Base-by-base conservation (phyloP, 228 moss, liverwort and hornwort genomes). In the Sphagnum magellanicum region DNA sequence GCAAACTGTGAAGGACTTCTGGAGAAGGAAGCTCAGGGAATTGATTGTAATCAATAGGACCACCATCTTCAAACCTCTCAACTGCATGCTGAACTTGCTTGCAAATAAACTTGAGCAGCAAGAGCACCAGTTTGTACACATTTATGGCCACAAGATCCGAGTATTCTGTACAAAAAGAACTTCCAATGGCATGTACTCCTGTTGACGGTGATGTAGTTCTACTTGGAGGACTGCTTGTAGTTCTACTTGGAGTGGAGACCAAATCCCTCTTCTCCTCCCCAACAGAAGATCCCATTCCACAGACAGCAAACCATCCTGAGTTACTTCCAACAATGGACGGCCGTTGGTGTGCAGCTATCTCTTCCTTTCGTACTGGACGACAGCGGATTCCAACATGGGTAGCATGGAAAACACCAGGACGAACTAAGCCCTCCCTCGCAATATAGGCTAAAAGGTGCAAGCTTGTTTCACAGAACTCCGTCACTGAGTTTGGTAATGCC, bases 11-110 rank as follows among this genome's bases (percentile, higher is more conserved):
- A 16, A 98, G 88, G 72, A 98, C 86, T 70, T 93, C 97, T 4
- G 91, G 97, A 59, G 97, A 91, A 72, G 97, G 97, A 79, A 98
- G 88, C 79, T 85, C 90, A 51, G 97, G 91, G 63, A 91, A 87
- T 16, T 90, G 74, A 64, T 77, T 73, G 66, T 83, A 93, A 74
- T 98, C 89, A 52, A 74, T 74, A 51, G 82, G 75, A 50, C 84
- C 88, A 64, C 88, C 90, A 67, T 86, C 84, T 69, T 90, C 90
- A 58, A 91, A 83, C 66, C 91, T 85, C 67, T 83, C 74, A 61
- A 88, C 90, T 64, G 93, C 93, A 71, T 83, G 83, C 60, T 89
- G 88, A 53, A 88, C 90, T 80, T 89, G 89, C 77, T 93, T 90
- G 77, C 91, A 91, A 15, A 74, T 68, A 71, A 90, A 90, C 68